Evolutionary conservation across 768 basidiomycete species (phyloP).

Genomic region (Tylopilus vinaceipallidus): DNA sequence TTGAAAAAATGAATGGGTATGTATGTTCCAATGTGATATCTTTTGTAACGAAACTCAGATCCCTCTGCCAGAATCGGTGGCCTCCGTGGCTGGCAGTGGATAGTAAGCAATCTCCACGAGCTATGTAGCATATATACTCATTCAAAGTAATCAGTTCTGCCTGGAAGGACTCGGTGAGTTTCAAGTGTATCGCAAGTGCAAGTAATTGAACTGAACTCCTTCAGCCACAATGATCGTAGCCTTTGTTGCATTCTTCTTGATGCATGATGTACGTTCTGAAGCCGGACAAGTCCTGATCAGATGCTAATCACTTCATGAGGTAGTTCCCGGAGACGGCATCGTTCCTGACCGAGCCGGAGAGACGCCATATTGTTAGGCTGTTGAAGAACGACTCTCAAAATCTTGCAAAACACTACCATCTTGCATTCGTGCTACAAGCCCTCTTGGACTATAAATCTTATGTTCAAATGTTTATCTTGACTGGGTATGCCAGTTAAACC

Average conservation of each 20-base stretch:
- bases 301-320: background rate
- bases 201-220: background rate
- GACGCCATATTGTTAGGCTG: constrained; percentile 30
- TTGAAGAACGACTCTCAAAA: constrained; percentile 45
- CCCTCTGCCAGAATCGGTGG: constrained; percentile 20
- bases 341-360: constrained; percentile 50
- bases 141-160: constrained; percentile 24
- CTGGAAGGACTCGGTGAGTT: constrained; percentile 29
- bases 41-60: background rate
- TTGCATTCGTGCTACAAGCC: constrained; percentile 48
- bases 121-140: constrained; percentile 7
- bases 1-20: constrained; percentile 34
- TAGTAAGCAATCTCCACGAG: constrained; percentile 25
- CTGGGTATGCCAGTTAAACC: constrained; percentile 33
- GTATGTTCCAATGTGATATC: constrained; percentile 10
- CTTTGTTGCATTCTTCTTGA: constrained; percentile 42
- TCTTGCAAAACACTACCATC: constrained; percentile 44
- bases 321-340: constrained; percentile 59
- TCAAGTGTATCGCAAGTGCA: background rate
- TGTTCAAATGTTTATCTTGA: constrained; percentile 36
- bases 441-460: constrained; percentile 44
- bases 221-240: constrained; percentile 26
- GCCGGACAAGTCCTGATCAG: constrained; percentile 1
- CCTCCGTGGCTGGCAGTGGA: constrained; percentile 39
- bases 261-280: constrained; percentile 43